Evolutionary conservation across 2,329 filamentous ascomycete genomes (phyloP), one percentile per base, ranked within the genome.

Genomic region (Fusarium nematophilum): DNA sequence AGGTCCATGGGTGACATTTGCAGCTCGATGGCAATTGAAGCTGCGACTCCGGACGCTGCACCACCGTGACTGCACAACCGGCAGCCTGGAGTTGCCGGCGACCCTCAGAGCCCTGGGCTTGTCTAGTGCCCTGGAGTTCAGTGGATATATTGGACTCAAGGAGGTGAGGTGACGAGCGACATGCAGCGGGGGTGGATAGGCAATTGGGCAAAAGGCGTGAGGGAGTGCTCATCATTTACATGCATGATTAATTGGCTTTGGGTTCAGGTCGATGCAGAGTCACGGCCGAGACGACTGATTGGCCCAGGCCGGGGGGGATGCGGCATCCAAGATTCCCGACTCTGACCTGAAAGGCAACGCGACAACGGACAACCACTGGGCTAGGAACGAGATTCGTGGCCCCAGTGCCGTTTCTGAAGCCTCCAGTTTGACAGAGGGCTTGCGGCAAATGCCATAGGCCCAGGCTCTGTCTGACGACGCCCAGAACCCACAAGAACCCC

Each of bases 201-300:
- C 18, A 46, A 43, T 34, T 38, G 40, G 26, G 27, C 45, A 59
- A 37, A 18, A 25, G 42, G 52, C 39, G 40, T 27, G 30, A 62
- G 59, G 54, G 54, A 59, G 36, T 37, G 29, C 31, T 59, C 57
- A 65, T 62, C 57, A 56, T 60, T 67, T 64, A 67, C 66, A 70
- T 68, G 66, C 66, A 66, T 67, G 57, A 52, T 67, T 66, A 66
- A 62, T 63, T 69, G 64, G 60, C 44, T 50, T 59, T 49, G n/a
- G 56, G 59, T 21, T 54, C 52, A 49, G 36, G 45, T 36, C 45
- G 53, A 55, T 62, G 46, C 44, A 57, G 50, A 40, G 53, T 13
- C 50, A 54, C 48, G 45, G 58, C 17, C 10, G 17, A 18, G 55
- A 15, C 26, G 49, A 38, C 8, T 59, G 57, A 68, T 68, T 68